Evolutionary conservation across 1,284 basidiomycete genomes (phyloP), one percentile per base, ranked within the genome.

Genomic region (Vanrija sp.): DNA sequence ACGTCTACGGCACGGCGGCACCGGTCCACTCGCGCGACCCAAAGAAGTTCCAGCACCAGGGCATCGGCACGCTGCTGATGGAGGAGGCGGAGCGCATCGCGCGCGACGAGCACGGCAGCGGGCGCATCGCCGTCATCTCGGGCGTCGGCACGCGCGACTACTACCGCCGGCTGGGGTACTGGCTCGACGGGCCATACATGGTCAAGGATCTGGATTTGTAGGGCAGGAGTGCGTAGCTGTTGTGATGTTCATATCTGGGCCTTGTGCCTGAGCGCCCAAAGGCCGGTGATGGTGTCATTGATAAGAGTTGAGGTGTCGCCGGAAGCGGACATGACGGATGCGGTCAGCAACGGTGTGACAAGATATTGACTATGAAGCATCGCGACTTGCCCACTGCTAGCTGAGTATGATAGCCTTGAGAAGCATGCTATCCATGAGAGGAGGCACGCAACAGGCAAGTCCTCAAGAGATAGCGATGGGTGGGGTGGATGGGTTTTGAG

Each of bases 71-170:
- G 25, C 74, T 98, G 58, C 79, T 99, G 57, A 99, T 99, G 96
- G 96, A 99, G 75, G 95, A 98, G 79, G 96, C 96, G 1, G 96
- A 98, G 77, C 83, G 92, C 61, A 98, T 99, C 78, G 93, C 96
- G n/a, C 81, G 87, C 61, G 95, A 98, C 68, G 96, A 98, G 73
- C 96, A 98, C 73, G 94, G 91, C 2, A 96, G 91, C 73, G 73
- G 73, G 5, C 60, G 74, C 78, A 78, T 99, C 38, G 96, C 91
- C 16, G 96, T 99, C 59, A 98, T 99, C 65, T 94, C 93, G 26
- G 88, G 90, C 63, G 91, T 97, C 51, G 93, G 94, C 23, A 98
- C 91, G 23, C 83, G 91, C 65, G 93, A 94, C 73, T 97, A 97
- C 75, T 96, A 97, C 76, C 83, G 91, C 59, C 86, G 91, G 68